Evolutionary conservation across 768 basidiomycete genomes (phyloP), one percentile per base, ranked within the genome.

Genomic region (Lentinula edodes): DNA sequence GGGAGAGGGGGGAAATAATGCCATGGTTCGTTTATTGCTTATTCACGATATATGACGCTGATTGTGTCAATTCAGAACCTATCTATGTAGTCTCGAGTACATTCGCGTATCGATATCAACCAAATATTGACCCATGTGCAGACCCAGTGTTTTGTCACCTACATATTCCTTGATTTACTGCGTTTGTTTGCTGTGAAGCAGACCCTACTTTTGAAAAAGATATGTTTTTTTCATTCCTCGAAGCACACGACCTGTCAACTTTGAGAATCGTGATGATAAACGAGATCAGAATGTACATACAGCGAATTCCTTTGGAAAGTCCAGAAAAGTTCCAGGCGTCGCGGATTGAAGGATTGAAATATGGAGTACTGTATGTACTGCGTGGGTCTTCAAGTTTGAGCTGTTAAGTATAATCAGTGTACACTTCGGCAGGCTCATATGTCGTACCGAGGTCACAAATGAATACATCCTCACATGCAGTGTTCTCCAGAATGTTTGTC

Each of bases 1-100:
- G 58, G 77, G 79, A 66, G 77, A 79, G 48, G 77, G 77, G 63
- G 73, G 78, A 66, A 28, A 3, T 28, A 28, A 74, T 75, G 62
- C 23, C 55, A 42, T 56, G 39, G 41, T 54, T 12, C 3, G 53
- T 39, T 41, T n/a, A 54, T 16, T 35, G 35, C 12, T 12, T 20
- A 54, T 54, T 10, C 53, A 54, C 35, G 34, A n/a, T 52, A 23
- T 32, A 15, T 52, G 50, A 6, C 35, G 35, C 35, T 48, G 46
- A 48, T 12, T 9, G 20, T 48, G 46, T n/a, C 18, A 43, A 28
- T 43, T n/a, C 13, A 43, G 42, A 43, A 43, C 16, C 16, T 43
- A n/a, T 43, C 39, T 41, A 12, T 15, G 5, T 28, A 28, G 3
- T 28, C 28, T 41, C 12, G 39, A 41, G 42, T 15, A 48, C 12